These are phyloP conservation scores for Alternaria brassicae DNA, from an alignment of 2,329 filamentous ascomycete species.

Conservation along the genomic window DNA sequence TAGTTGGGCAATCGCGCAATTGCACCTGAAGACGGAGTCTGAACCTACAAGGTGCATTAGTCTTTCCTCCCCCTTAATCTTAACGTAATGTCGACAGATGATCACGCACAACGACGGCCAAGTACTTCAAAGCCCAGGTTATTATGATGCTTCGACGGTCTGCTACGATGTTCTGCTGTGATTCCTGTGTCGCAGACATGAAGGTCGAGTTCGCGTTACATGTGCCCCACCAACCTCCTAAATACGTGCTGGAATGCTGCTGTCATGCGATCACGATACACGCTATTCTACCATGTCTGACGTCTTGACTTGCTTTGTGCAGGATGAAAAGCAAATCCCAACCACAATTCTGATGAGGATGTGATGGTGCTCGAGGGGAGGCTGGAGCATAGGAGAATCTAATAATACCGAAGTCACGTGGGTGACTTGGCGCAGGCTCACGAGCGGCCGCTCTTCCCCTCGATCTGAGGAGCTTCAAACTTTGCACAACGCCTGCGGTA, in stretches of 20 bases:
- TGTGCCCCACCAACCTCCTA: constrained; percentile 8
- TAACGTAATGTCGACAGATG: background rate
- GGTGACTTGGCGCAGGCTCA: constrained; percentile 18
- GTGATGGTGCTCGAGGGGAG: constrained; percentile 6
- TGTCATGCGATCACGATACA: constrained; percentile 4
- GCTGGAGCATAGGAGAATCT: constrained; percentile 17
- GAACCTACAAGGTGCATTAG: constrained; percentile 3
- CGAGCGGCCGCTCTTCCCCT: constrained; percentile 17
- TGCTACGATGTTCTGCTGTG: background rate
- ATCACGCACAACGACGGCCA: background rate
- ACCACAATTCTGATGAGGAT: background rate
- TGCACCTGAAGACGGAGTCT: constrained; percentile 11
- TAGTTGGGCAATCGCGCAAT: constrained; percentile 15
- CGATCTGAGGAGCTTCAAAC: constrained; percentile 6
- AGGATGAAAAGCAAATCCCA: constrained; percentile 7
- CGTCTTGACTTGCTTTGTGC: background rate
- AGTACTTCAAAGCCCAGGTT: background rate
- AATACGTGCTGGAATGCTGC: background rate
- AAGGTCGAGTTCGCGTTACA: constrained; percentile 11
- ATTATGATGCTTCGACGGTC: background rate
- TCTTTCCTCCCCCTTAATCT: background rate
- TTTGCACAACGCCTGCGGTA: constrained; percentile 3
- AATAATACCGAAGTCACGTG: constrained; percentile 24
- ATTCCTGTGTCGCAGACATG: background rate
- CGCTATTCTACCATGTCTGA: background rate